Percentiles rank a stretch among this genome's conserved stretches.
phyloP scores from a whole-genome alignment of 495 filamentous ascomycete genomes.

The Penicilliopsis zonata region DNA sequence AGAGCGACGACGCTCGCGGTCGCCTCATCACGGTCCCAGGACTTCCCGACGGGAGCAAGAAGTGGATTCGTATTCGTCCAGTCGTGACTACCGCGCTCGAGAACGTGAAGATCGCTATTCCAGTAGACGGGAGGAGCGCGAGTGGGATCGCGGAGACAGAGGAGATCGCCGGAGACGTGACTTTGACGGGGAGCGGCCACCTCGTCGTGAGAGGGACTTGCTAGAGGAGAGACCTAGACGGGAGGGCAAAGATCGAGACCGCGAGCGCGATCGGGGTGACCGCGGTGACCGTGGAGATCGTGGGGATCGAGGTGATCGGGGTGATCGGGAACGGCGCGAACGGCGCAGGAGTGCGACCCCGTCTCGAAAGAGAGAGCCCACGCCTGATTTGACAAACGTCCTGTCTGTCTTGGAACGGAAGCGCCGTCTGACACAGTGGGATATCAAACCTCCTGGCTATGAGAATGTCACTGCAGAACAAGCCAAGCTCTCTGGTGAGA shows the following conservation, averaged over 20 bases:
- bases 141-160: constrained; percentile 64
- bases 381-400: constrained; percentile 84
- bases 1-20: constrained; percentile 63
- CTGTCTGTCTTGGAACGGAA: constrained; percentile 67
- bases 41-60: constrained; percentile 53
- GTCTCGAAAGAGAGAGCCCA: constrained; percentile 82
- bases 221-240: constrained; percentile 53
- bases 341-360: constrained; percentile 68
- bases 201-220: constrained; percentile 42
- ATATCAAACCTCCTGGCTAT: constrained; percentile 97
- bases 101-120: constrained; percentile 85
- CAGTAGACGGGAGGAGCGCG: constrained; percentile 48
- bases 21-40: constrained; percentile 55
- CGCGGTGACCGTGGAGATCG: constrained; percentile 37
- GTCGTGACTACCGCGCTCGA: constrained; percentile 78
- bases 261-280: constrained; percentile 22
- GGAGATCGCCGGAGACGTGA: constrained; percentile 48
- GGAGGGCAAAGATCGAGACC: constrained; percentile 39
- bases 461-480: constrained; percentile 98
- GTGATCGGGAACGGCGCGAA: constrained; percentile 36
- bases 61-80: constrained; percentile 79
- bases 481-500: constrained; percentile 85
- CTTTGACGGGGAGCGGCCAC: constrained; percentile 39
- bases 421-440: constrained; percentile 93
- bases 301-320: constrained; percentile 18